phyloP scores from a whole-genome alignment of 2,329 filamentous ascomycete species.

The Pseudogymnoascus sp. region DNA sequence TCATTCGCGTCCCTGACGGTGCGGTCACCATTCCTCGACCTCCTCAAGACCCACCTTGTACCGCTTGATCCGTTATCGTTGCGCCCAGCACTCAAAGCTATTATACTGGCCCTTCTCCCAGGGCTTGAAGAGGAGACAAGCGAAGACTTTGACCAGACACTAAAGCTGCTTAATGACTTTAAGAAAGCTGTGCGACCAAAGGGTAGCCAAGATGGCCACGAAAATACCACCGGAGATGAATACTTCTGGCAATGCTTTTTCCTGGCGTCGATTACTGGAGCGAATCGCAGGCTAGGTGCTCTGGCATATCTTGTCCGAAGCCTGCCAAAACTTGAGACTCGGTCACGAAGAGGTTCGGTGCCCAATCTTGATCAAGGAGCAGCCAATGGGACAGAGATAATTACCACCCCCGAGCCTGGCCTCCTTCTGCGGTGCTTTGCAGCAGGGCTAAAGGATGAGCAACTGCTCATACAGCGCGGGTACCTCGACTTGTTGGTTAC shows the following conservation, averaged over 20 bases:
- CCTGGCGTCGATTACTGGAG: conserved; percentile 81
- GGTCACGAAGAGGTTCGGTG: conserved; percentile 20
- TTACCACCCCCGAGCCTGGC: conserved; percentile 83
- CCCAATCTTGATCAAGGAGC: background rate
- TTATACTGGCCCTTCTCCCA: conserved; percentile 81
- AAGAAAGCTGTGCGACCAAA: conserved; percentile 56
- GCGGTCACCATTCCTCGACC: conserved; percentile 71
- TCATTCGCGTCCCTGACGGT: conserved; percentile 93
- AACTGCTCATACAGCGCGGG: conserved; percentile 85
- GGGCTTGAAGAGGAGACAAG: conserved; percentile 93
- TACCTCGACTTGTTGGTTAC: conserved; percentile 89
- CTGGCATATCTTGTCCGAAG: conserved; percentile 76
- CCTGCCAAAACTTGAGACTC: conserved; percentile 60
- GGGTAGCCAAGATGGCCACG: conserved; percentile 41
- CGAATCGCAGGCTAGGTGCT: conserved; percentile 74
- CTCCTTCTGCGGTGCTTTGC: conserved; percentile 86
- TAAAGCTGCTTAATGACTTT: conserved; percentile 70
- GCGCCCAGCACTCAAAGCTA: conserved; percentile 79
- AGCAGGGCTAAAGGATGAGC: conserved; percentile 77
- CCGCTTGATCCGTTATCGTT: conserved; percentile 61
- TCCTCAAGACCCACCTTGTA: conserved; percentile 75
- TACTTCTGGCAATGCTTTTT: conserved; percentile 99
- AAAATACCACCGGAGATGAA: conserved; percentile 55
- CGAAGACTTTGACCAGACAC: conserved; percentile 87
- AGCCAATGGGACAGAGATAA: conserved; percentile 40